phyloP scores from a whole-genome alignment of 805 yeast genomes.

The Ogataea wickerhamii region DNA sequence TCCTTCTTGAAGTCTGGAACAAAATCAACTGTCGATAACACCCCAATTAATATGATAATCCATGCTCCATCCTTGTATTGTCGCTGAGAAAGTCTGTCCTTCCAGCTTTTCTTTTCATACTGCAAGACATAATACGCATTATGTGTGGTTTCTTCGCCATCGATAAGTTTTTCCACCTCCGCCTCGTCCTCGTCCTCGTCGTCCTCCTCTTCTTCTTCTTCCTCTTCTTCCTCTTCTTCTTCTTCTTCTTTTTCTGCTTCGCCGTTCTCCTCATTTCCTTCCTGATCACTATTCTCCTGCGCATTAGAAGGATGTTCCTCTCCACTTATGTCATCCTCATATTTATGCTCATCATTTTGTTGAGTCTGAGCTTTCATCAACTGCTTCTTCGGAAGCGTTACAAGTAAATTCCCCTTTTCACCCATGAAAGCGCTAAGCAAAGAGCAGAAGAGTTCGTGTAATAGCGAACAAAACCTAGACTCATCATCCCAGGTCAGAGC shows the following conservation, averaged over 20 bases:
- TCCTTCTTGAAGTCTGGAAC: constrained; percentile 50
- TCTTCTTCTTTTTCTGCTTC: constrained; percentile 23
- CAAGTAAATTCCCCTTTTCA: constrained; percentile 30
- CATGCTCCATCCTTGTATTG: constrained; percentile 81
- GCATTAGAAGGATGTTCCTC: neutral
- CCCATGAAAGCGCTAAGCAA: constrained; percentile 53
- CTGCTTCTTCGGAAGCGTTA: constrained; percentile 27
- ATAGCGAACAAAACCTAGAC: constrained; percentile 45
- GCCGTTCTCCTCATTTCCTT: constrained; percentile 19
- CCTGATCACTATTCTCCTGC: constrained; percentile 6
- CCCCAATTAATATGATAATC: constrained; percentile 74
- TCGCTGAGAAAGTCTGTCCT: constrained; percentile 68
- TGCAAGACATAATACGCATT: constrained; percentile 50
- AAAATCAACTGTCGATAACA: constrained; percentile 58
- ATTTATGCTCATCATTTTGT: neutral
- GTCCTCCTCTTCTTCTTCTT: constrained; percentile 25
- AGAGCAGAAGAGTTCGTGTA: constrained; percentile 69
- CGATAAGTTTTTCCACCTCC: constrained; percentile 23
- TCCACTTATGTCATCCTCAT: too few species aligned
- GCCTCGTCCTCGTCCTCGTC: constrained; percentile 21
- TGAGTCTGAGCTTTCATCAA: constrained; percentile 13
- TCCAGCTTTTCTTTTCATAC: constrained; percentile 67
- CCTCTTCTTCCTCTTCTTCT: constrained; percentile 17
- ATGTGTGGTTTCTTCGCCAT: constrained; percentile 33
- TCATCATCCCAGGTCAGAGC: constrained; percentile 49